Evolutionary conservation across 2,329 filamentous ascomycete species (phyloP).

Genomic region (Cladobotryum protrusum): DNA sequence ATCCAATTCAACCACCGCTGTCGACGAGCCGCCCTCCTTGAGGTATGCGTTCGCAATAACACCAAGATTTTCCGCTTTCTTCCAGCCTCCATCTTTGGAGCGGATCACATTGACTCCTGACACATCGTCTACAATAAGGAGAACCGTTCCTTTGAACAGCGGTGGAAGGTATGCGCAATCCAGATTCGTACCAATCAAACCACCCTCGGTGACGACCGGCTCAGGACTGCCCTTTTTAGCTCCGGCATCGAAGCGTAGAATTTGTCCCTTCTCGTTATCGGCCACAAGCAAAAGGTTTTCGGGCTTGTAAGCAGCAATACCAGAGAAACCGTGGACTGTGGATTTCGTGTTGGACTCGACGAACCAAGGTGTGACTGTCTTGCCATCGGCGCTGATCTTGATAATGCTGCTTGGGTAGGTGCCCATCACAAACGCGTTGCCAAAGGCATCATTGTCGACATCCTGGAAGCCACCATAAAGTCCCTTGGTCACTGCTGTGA

Average conservation of each 20-base stretch:
- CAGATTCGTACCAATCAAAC: not conserved
- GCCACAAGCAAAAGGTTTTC: constrained; percentile 24
- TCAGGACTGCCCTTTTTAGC: not conserved
- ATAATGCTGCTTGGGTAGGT: constrained; percentile 32
- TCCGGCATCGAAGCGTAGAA: constrained; percentile 30
- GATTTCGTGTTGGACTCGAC: not conserved
- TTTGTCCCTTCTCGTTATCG: constrained; percentile 25
- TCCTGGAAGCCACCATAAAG: constrained; percentile 32
- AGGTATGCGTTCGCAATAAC: constrained; percentile 13
- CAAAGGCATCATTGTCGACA: constrained; percentile 28
- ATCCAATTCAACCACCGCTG: too few species aligned
- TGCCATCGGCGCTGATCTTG: constrained; percentile 25
- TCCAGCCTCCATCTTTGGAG: constrained; percentile 29
- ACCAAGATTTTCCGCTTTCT: constrained; percentile 29
- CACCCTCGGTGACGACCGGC: not conserved
- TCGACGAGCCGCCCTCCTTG: too few species aligned
- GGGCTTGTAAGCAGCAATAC: not conserved
- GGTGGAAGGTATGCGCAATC: constrained; percentile 30
- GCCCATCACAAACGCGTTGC: constrained; percentile 33
- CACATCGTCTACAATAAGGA: constrained; percentile 26
- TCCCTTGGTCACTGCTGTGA: too few species aligned
- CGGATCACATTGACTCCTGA: constrained; percentile 30
- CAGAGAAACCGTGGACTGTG: constrained; percentile 23
- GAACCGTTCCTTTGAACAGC: constrained; percentile 26
- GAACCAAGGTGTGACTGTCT: not conserved